A percentile compares a stretch with the other conserved stretches of the same genome.
These are phyloP conservation scores for Spencermartinsiella ligniputridi DNA, from an alignment of 1,139 yeast genomes.

Conservation along the genomic window DNA sequence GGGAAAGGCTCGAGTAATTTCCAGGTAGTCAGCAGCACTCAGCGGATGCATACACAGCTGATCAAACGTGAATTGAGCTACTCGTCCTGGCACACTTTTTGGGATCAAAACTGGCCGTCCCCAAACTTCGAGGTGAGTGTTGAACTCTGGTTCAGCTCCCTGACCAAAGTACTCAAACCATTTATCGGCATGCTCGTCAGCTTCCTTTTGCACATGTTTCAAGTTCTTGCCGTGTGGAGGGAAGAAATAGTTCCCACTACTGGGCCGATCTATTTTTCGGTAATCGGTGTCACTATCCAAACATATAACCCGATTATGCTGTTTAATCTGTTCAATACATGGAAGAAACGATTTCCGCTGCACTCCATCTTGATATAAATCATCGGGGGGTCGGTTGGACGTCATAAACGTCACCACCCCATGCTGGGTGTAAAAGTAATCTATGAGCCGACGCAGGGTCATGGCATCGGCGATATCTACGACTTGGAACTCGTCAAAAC, in stretches of 20 bases:
- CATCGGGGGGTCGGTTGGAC: conserved; percentile 92
- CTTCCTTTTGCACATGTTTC: conserved; percentile 51
- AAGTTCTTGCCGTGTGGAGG: conserved; percentile 42
- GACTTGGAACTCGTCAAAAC: conserved; percentile 90
- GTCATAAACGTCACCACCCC: conserved; percentile 91
- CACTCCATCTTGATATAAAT: conserved; percentile 85
- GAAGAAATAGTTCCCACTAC: conserved; percentile 72
- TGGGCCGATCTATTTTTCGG: conserved; percentile 79
- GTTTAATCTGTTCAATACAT: conserved; percentile 75
- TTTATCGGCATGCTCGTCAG: conserved; percentile 57
- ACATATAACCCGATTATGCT: conserved; percentile 68
- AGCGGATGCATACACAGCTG: conserved; percentile 81
- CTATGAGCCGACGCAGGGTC: conserved; percentile 73
- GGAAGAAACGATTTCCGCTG: conserved; percentile 90
- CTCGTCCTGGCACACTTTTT: conserved; percentile 65
- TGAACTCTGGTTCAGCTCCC: conserved; percentile 38
- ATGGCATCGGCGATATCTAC: conserved; percentile 98
- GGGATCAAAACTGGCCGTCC: conserved; percentile 82
- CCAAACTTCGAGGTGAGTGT: conserved; percentile 64
- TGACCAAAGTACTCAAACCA: conserved; percentile 82
- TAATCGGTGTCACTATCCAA: conserved; percentile 92
- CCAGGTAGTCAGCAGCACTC: conserved; percentile 94
- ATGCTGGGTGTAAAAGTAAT: conserved; percentile 55
- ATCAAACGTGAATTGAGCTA: conserved; percentile 83
- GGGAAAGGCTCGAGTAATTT: conserved; percentile 71